phyloP scores from a whole-genome alignment of 768 basidiomycete species.

The Tylopilus subfusipes region DNA sequence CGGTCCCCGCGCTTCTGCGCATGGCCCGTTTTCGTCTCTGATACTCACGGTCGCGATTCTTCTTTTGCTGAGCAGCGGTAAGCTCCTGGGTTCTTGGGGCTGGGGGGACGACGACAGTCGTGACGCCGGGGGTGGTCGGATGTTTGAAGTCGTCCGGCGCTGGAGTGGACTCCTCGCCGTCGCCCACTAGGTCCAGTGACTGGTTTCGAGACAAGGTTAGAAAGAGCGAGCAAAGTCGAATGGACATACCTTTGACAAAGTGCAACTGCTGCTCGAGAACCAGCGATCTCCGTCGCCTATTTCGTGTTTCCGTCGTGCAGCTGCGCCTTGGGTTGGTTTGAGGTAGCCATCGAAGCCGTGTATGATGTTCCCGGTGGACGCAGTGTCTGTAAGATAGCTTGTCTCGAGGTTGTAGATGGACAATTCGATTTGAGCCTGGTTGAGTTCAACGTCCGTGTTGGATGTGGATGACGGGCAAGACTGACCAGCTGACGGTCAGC shows the following conservation, averaged over 20 bases:
- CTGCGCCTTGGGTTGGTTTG: constrained; percentile 58
- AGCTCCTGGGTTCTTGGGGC: constrained; percentile 66
- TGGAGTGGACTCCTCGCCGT: constrained; percentile 60
- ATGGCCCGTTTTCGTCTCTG: constrained; percentile 72
- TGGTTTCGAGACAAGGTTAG: constrained; percentile 29
- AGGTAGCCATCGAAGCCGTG: constrained; percentile 86
- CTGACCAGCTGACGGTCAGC: constrained; percentile 76
- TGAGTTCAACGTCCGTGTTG: background rate
- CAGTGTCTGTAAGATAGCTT: constrained; percentile 73
- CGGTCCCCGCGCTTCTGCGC: constrained; percentile 60
- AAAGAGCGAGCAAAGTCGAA: background rate
- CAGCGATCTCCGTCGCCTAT: constrained; percentile 74
- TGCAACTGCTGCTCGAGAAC: constrained; percentile 79
- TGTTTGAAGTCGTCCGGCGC: constrained; percentile 65
- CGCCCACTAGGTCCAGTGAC: constrained; percentile 74
- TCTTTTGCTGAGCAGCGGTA: constrained; percentile 70
- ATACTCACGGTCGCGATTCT: constrained; percentile 75
- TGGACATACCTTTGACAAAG: constrained; percentile 61
- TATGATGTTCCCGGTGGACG: constrained; percentile 82
- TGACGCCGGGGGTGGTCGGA: constrained; percentile 66
- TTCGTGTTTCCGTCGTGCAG: constrained; percentile 63
- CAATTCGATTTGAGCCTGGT: constrained; percentile 70
- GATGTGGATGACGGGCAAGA: background rate
- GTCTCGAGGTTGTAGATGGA: constrained; percentile 78
- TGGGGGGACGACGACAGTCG: constrained; percentile 75